Evolutionary conservation across 306 rosid genomes (phyloP).

Genomic region (Oemleria cerasiformis): DNA sequence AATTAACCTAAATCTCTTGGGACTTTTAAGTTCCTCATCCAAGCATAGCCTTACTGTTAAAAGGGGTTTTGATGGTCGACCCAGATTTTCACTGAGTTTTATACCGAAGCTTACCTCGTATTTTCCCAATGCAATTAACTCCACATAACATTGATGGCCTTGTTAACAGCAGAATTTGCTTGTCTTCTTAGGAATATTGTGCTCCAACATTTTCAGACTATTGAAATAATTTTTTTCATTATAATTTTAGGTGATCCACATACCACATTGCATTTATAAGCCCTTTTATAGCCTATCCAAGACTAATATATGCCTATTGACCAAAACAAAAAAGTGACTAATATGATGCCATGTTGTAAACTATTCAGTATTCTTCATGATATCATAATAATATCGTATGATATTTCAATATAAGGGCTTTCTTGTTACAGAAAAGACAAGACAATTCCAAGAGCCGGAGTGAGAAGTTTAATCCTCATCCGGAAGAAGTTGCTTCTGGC

Average conservation of each 20-base stretch:
- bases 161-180: neutral
- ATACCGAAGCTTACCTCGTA: neutral
- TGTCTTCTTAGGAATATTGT: neutral
- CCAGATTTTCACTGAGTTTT: neutral
- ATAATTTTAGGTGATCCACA: neutral
- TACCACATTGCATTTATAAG: neutral
- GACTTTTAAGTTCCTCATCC: too few relatives aligned
- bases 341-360: neutral
- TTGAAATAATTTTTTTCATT: neutral
- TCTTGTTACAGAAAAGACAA: conserved; percentile 75
- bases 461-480: conserved; percentile 95
- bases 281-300: too few relatives aligned
- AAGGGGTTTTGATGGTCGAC: neutral
- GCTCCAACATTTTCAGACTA: neutral
- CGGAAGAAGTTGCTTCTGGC: conserved; percentile 94
- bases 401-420: neutral
- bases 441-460: conserved; percentile 83
- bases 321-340: too few relatives aligned
- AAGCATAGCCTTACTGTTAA: neutral
- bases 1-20: too few relatives aligned
- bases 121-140: neutral
- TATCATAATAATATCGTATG: neutral
- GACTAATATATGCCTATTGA: too few relatives aligned
- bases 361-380: neutral
- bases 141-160: neutral